Evolutionary conservation across 1,284 basidiomycete species (phyloP).

Genomic region (Rhodotorula sp.): DNA sequence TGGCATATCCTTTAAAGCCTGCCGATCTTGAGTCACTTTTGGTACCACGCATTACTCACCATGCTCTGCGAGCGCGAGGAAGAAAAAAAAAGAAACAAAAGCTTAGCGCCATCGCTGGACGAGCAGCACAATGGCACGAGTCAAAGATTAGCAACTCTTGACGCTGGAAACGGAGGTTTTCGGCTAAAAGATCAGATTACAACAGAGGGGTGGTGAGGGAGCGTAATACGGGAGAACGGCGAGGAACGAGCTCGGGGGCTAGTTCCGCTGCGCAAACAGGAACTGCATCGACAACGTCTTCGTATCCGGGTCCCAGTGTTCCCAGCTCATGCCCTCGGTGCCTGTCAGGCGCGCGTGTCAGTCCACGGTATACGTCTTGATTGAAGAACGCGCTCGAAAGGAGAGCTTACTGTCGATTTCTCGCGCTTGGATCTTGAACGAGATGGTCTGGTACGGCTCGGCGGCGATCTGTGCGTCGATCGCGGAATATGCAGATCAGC

Average conservation of each 20-base stretch:
- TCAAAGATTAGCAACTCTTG: too few relatives aligned
- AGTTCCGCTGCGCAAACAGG: conserved; percentile 26
- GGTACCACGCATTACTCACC: too few relatives aligned
- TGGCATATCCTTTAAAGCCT: too few relatives aligned
- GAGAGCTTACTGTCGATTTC: conserved; percentile 71
- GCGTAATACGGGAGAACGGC: not conserved
- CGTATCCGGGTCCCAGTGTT: conserved; percentile 93
- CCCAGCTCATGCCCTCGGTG: conserved; percentile 92
- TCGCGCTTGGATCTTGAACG: conserved; percentile 94
- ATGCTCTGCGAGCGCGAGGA: too few relatives aligned
- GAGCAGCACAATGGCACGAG: too few relatives aligned
- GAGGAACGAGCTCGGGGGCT: not conserved
- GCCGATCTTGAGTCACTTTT: too few relatives aligned
- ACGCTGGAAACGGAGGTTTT: not conserved
- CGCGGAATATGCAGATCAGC: not conserved
- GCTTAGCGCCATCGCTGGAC: too few relatives aligned
- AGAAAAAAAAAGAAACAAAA: too few relatives aligned
- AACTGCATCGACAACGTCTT: conserved; percentile 61
- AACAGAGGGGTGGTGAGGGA: not conserved
- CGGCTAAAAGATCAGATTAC: not conserved
- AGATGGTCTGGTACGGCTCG: conserved; percentile 98
- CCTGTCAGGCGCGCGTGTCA: conserved; percentile 43
- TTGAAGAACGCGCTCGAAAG: not conserved
- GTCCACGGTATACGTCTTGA: not conserved
- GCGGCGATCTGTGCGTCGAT: conserved; percentile 75